These are phyloP conservation scores for Dactylis glomerata DNA, from an alignment of 176 grass and related monocot species.

Conservation along the genomic window DNA sequence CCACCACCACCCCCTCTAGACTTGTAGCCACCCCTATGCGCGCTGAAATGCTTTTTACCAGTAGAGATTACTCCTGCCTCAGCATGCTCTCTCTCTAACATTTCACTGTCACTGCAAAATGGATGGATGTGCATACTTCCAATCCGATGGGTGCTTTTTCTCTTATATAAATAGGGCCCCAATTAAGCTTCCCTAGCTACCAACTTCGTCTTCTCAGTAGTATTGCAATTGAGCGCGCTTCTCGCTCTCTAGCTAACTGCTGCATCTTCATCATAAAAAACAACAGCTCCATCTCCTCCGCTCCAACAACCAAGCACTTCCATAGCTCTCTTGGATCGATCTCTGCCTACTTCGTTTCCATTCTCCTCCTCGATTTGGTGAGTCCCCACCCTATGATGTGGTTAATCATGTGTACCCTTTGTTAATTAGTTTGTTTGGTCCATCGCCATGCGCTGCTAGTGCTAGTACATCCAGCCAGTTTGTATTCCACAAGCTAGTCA, in stretches of 20 bases:
- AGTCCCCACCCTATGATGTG: slow-evolving; percentile 11
- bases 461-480: neutral
- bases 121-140: slow-evolving; percentile 24
- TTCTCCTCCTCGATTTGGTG: neutral
- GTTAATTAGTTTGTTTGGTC: neutral
- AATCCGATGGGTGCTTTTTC: slow-evolving; percentile 6
- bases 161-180: slow-evolving; percentile 35
- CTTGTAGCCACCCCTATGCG: slow-evolving; percentile 18
- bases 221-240: neutral
- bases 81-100: neutral
- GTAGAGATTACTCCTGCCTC: neutral
- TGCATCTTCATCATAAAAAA: neutral
- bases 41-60: slow-evolving; percentile 24
- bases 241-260: neutral
- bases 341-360: neutral
- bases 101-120: slow-evolving; percentile 25
- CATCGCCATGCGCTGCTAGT: neutral
- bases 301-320: neutral
- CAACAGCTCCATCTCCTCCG: neutral
- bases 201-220: slow-evolving; percentile 19
- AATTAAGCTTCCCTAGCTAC: slow-evolving; percentile 20
- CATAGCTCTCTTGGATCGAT: neutral
- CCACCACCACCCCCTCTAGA: neutral
- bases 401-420: neutral
- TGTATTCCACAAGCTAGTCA: no score